Base-by-base conservation (phyloP, 257 asterid genomes). In the Salvia miltiorrhiza region DNA sequence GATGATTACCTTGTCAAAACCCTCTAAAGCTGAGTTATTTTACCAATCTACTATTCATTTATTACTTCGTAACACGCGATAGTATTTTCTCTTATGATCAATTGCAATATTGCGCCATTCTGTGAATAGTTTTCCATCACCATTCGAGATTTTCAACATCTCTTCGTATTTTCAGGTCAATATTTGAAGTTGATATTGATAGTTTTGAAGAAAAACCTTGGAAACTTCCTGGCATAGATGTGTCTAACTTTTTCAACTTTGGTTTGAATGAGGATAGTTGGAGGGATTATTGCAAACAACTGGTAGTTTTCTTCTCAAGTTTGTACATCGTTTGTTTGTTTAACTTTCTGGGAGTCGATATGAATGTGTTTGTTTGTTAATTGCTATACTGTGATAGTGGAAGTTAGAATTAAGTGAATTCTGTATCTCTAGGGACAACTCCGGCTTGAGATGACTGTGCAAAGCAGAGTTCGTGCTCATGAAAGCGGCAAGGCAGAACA, bases 111-210 rank as follows among this genome's bases (percentile, higher is more conserved):
- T 77, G 21, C 48, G 49, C 59, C 71, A 11, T 41, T 11, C 17
- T 41, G 3, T 41, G 17, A 41, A 13, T 11, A 41, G 7, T 16
- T 13, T 44, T 43, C 16, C 16, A 44, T 44, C 19, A 44, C 1
- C 49, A 44, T 44, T 44, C 5, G 2, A 44, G 19, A 44, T 14
- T 44, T 41, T 44, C 6, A 7, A 14, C 16, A 47, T 8, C 21
- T 52, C 35, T 52, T 52, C 59, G 16, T 44, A 33, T 76, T 76
- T 55, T 75, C 86, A 93, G 99, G 97, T 90, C 99, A 69, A 85
- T 93, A 79, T 93, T 93, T 79, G 99, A 93, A 79, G 96, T 90
- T 86, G 96, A 93, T 77, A 93, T 90, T 69, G 96, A 93, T 76
- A 66, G 88, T 76, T 90, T 93, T 75, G 97, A 93, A 78, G 99